A percentile compares a stretch with the other conserved stretches of the same genome.
phyloP scores from a whole-genome alignment of 2,329 filamentous ascomycete species.

The Neofusicoccum kwambonambiense region DNA sequence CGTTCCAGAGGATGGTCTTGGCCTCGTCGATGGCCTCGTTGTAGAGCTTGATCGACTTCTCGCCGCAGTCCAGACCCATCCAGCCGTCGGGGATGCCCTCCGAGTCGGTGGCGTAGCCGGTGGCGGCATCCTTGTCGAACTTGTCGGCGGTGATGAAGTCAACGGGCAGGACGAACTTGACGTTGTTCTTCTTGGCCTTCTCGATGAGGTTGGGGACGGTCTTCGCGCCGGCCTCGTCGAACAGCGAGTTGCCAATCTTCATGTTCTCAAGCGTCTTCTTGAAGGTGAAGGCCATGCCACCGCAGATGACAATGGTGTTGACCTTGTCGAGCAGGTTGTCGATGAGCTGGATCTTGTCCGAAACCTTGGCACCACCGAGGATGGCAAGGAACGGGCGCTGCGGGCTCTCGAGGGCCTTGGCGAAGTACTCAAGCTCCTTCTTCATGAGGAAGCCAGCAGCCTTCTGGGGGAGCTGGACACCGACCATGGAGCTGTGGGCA shows the following conservation, averaged over 20 bases:
- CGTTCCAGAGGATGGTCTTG: constrained; percentile 99
- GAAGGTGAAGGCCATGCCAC: constrained; percentile 99
- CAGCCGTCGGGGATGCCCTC: constrained; percentile 93
- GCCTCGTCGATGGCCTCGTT: constrained; percentile 81
- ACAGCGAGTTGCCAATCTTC: constrained; percentile 85
- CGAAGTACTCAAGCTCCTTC: constrained; percentile 99
- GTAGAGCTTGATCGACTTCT: constrained; percentile 85
- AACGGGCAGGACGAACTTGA: constrained; percentile 89
- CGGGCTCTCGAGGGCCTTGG: constrained; percentile 89
- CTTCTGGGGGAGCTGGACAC: constrained; percentile 92
- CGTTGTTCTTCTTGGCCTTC: constrained; percentile 95
- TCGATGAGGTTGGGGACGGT: constrained; percentile 82
- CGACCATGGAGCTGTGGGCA: constrained; percentile 99
- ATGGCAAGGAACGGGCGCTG: constrained; percentile 97
- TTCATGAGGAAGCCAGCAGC: constrained; percentile 98
- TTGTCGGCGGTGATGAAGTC: constrained; percentile 97
- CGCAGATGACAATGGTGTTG: constrained; percentile 93
- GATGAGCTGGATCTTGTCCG: constrained; percentile 99
- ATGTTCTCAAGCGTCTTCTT: constrained; percentile 97
- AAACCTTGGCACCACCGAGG: constrained; percentile 96
- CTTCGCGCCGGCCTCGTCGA: constrained; percentile 91
- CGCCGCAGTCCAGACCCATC: constrained; percentile 96
- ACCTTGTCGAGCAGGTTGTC: constrained; percentile 99
- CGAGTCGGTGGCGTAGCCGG: constrained; percentile 77
- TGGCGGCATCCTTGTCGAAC: constrained; percentile 81